Conservation (phyloP, 1,284 basidiomycete species). For the Inonotus hispidus region DNA sequence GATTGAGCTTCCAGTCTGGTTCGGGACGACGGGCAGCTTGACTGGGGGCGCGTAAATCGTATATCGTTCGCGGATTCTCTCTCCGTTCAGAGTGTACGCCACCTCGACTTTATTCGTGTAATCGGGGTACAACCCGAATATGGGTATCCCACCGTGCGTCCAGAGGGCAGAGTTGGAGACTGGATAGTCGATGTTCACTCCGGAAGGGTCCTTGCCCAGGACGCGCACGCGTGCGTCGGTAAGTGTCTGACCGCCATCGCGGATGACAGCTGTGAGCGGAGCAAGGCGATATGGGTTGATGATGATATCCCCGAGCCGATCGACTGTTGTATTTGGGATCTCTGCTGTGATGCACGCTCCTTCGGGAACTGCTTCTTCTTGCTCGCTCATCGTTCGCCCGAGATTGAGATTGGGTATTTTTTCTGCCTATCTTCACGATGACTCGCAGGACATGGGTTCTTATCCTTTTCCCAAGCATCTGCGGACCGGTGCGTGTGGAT, state of each 20-base stretch:
- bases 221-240: background rate
- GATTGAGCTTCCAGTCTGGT: conserved; percentile 2
- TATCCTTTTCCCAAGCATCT: background rate
- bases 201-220: background rate
- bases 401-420: no score
- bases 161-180: conserved; percentile 1
- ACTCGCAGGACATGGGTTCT: background rate
- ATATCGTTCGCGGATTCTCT: conserved; percentile 2
- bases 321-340: conserved; percentile 1
- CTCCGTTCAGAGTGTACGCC: conserved; percentile 3
- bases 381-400: background rate
- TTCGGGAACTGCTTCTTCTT: background rate
- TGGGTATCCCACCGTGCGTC: conserved; percentile 6
- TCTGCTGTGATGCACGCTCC: conserved; percentile 4
- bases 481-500: background rate
- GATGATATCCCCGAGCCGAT: background rate
- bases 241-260: conserved; percentile 2
- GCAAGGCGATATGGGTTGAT: conserved; percentile 5
- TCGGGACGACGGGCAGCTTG: background rate
- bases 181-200: conserved; percentile 6
- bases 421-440: background rate
- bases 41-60: conserved; percentile 1
- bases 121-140: conserved; percentile 3
- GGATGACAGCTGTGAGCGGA: conserved; percentile 5
- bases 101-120: conserved; percentile 6